Evolutionary conservation across 495 filamentous ascomycete species (phyloP).

Genomic region (Umbilicaria muhlenbergii): DNA sequence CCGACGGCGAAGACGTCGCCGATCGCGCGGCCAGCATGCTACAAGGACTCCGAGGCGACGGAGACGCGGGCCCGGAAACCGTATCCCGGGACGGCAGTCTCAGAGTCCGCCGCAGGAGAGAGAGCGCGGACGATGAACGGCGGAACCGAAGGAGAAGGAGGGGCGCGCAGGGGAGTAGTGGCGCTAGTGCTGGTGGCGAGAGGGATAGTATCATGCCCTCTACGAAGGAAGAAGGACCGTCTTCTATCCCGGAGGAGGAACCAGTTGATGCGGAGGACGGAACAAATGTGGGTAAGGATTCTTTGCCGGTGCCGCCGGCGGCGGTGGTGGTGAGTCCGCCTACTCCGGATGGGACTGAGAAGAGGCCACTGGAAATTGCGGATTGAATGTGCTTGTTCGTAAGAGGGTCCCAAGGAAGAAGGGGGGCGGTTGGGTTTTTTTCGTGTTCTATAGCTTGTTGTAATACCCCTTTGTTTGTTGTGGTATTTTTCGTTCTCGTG

Average conservation of each 20-base stretch:
- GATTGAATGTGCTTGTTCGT: constrained; percentile 5
- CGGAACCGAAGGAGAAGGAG: constrained; percentile 39
- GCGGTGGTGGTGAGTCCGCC: constrained; percentile 27
- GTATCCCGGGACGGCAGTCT: constrained; percentile 27
- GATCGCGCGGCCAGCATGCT: constrained; percentile 70
- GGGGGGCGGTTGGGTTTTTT: not conserved
- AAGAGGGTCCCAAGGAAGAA: not conserved
- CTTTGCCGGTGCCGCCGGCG: constrained; percentile 15
- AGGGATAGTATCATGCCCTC: constrained; percentile 12
- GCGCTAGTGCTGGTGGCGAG: constrained; percentile 30
- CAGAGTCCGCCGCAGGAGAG: constrained; percentile 41
- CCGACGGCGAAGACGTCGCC: constrained; percentile 59
- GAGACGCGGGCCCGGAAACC: constrained; percentile 36
- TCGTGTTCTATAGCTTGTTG: not conserved
- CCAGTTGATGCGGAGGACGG: constrained; percentile 8
- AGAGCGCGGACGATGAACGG: constrained; percentile 58
- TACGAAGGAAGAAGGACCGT: constrained; percentile 3
- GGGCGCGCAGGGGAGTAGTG: constrained; percentile 20
- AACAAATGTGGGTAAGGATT: constrained; percentile 1
- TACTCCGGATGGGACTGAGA: constrained; percentile 23
- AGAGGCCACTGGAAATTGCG: constrained; percentile 18
- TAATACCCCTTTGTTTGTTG: not conserved
- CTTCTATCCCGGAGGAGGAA: constrained; percentile 15
- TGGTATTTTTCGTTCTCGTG: not conserved
- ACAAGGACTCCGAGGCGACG: constrained; percentile 56